Evolutionary conservation across 805 yeast genomes (phyloP).

Genomic region (Yamadazyma philogaea): DNA sequence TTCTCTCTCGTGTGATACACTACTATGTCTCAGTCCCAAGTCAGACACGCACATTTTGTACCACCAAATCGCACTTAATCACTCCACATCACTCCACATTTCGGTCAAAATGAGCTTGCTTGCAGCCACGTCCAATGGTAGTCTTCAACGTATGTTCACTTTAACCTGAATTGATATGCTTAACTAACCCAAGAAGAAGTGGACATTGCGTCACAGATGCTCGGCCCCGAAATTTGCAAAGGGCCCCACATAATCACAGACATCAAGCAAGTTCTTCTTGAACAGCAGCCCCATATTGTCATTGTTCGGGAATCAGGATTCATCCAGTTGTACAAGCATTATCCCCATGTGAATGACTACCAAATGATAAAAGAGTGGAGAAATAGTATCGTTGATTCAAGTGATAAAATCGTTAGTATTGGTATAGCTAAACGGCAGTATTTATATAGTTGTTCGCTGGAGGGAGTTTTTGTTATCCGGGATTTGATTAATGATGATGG

Average conservation of each 20-base stretch:
- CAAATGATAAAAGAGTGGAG: slow-evolving; percentile 34
- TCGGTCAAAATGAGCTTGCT: slow-evolving; percentile 4
- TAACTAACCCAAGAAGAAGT: slow-evolving; percentile 4
- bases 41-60: background rate
- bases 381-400: slow-evolving; percentile 16
- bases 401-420: slow-evolving; percentile 24
- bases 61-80: background rate
- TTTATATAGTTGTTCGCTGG: slow-evolving; percentile 31
- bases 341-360: background rate
- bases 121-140: slow-evolving; percentile 2
- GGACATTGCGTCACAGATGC: slow-evolving; percentile 1
- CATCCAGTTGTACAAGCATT: slow-evolving; percentile 27
- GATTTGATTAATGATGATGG: slow-evolving; percentile 37
- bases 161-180: background rate
- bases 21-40: background rate
- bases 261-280: slow-evolving; percentile 12
- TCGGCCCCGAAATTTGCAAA: slow-evolving; percentile 6
- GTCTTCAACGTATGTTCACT: slow-evolving; percentile 9
- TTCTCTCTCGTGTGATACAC: too few relatives aligned
- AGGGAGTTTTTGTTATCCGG: slow-evolving; percentile 33
- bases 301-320: slow-evolving; percentile 26
- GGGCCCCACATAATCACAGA: background rate
- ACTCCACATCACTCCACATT: slow-evolving; percentile 7
- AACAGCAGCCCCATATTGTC: slow-evolving; percentile 18
- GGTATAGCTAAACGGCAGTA: slow-evolving; percentile 27